phyloP scores from a whole-genome alignment of 2,329 filamentous ascomycete genomes.

The Epichloe sp. region DNA sequence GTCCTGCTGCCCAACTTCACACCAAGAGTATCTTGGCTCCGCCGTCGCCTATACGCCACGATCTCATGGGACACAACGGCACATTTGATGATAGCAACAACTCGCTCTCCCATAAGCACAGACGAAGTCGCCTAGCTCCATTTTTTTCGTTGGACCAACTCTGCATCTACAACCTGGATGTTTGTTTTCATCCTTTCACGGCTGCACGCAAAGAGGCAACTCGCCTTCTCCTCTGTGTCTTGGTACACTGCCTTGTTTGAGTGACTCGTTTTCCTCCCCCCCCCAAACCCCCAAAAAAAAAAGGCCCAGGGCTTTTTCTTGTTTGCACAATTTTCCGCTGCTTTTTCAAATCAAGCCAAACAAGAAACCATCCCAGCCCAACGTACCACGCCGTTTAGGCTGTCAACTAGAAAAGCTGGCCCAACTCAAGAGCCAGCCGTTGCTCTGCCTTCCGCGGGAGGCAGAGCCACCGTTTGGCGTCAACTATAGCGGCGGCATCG shows the following conservation, averaged over 20 bases:
- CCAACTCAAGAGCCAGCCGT: slow-evolving; percentile 28
- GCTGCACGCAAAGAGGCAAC: slow-evolving; percentile 3
- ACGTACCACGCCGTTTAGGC: slow-evolving; percentile 6
- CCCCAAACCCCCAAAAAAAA: neutral
- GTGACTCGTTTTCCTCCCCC: slow-evolving; percentile 3
- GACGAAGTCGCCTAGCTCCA: neutral
- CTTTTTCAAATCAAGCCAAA: neutral
- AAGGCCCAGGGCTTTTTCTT: slow-evolving; percentile 1
- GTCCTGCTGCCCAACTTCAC: neutral
- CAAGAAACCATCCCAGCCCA: slow-evolving; percentile 1
- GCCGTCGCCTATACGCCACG: neutral
- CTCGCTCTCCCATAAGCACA: neutral
- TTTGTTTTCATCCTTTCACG: neutral
- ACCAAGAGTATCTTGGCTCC: neutral
- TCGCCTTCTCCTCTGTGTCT: slow-evolving; percentile 5
- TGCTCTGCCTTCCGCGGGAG: slow-evolving; percentile 26
- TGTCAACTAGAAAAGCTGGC: slow-evolving; percentile 23
- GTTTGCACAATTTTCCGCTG: neutral
- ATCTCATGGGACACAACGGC: neutral
- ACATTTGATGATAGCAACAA: neutral
- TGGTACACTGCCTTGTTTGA: slow-evolving; percentile 10
- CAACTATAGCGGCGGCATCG: slow-evolving; percentile 15
- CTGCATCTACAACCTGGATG: neutral
- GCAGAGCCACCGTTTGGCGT: slow-evolving; percentile 24
- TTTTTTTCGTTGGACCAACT: neutral